A percentile compares a stretch with the other conserved stretches of the same genome.
Conservation (phyloP, 371 early-diverging fungal species). For the Apophysomyces trapeziformis region DNA sequence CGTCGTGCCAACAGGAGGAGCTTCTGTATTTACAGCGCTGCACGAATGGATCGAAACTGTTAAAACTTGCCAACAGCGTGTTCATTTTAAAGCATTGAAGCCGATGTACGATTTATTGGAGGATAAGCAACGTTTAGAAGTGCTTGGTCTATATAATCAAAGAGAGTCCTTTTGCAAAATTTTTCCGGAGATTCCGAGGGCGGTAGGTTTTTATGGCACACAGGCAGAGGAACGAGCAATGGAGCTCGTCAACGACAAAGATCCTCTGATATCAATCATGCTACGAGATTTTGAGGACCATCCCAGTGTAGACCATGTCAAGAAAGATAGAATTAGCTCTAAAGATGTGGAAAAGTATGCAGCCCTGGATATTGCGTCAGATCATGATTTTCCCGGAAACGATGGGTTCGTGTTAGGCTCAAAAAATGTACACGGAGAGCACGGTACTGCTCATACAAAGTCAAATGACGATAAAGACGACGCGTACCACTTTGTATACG, state of each 20-base stretch:
- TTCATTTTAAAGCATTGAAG: not conserved
- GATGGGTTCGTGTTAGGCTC: not conserved
- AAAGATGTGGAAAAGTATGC: not conserved
- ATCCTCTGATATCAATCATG: not conserved
- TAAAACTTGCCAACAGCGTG: not conserved
- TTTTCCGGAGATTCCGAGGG: not conserved
- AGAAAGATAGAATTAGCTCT: not conserved
- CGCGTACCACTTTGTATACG: not conserved
- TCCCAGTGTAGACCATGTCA: not conserved
- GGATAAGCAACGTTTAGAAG: not conserved
- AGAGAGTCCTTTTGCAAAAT: not conserved
- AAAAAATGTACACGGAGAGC: not conserved
- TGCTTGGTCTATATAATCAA: not conserved
- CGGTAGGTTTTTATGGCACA: not conserved
- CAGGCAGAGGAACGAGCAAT: not conserved
- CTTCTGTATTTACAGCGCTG: not conserved
- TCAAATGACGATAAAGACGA: not conserved
- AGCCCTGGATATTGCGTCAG: not conserved
- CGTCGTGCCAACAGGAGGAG: not conserved
- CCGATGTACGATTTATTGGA: conserved; percentile 2
- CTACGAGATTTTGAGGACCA: not conserved
- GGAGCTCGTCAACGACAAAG: not conserved
- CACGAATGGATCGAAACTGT: not conserved
- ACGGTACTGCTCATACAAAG: not conserved
- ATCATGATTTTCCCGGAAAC: not conserved